Percentiles rank a stretch among this genome's conserved stretches.
These are phyloP conservation scores for Sarocladiaceae sp. DNA, from an alignment of 2,329 filamentous ascomycete genomes.

Conservation along the genomic window DNA sequence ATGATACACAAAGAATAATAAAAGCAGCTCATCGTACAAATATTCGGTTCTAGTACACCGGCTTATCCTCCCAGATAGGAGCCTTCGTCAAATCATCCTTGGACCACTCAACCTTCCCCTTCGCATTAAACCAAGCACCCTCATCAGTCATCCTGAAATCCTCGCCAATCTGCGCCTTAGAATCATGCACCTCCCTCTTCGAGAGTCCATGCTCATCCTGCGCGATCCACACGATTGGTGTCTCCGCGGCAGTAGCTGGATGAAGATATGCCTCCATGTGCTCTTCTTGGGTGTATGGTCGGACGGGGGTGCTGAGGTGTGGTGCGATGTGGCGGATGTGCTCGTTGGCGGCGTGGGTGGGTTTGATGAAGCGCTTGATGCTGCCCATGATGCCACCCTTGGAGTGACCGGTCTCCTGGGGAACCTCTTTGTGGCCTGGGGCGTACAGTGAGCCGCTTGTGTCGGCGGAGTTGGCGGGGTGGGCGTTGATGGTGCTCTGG, in stretches of 20 bases:
- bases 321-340: conserved; percentile 55
- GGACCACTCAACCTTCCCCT: conserved; percentile 22
- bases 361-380: conserved; percentile 46
- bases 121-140: conserved; percentile 27
- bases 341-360: conserved; percentile 68
- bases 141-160: conserved; percentile 73
- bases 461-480: not conserved
- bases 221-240: conserved; percentile 80
- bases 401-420: not conserved
- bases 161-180: conserved; percentile 55
- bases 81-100: not conserved
- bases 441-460: not conserved
- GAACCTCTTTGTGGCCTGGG: not conserved
- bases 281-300: conserved; percentile 48
- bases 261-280: conserved; percentile 53
- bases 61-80: not conserved
- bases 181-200: conserved; percentile 59
- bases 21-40: too few species aligned
- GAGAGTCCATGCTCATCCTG: conserved; percentile 70
- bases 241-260: conserved; percentile 60
- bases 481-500: conserved; percentile 22
- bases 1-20: too few species aligned
- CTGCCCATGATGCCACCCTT: not conserved
- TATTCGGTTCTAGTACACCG: not conserved
- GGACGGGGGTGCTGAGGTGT: conserved; percentile 43